Evolutionary conservation across 2,329 filamentous ascomycete species (phyloP).

Genomic region (Bipolaris gigantea): DNA sequence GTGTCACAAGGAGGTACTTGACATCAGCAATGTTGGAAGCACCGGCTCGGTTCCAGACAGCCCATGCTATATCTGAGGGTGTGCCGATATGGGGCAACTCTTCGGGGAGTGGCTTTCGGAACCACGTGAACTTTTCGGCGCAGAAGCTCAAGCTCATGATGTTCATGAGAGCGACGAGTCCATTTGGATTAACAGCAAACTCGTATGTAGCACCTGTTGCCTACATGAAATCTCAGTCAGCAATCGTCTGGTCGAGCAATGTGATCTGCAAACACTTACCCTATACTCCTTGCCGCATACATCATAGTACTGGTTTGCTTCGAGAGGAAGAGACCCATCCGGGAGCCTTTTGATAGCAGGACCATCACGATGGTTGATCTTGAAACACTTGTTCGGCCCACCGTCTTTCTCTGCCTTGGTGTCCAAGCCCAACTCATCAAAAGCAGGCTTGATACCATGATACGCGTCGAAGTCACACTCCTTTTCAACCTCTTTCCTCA

Average conservation of each 20-base stretch:
- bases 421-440: constrained; percentile 12
- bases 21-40: not conserved
- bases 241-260: not conserved
- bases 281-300: constrained; percentile 12
- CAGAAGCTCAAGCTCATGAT: constrained; percentile 7
- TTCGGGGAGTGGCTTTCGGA: not conserved
- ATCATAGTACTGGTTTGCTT: constrained; percentile 12
- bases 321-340: constrained; percentile 7
- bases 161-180: constrained; percentile 10
- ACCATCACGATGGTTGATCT: constrained; percentile 12
- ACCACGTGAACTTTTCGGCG: constrained; percentile 10
- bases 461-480: constrained; percentile 18
- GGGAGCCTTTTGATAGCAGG: constrained; percentile 11
- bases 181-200: constrained; percentile 8
- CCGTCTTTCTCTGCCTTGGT: constrained; percentile 9
- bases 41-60: constrained; percentile 13
- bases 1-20: constrained; percentile 16
- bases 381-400: constrained; percentile 15
- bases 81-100: constrained; percentile 14
- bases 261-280: not conserved
- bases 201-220: constrained; percentile 12
- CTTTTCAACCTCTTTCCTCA: constrained; percentile 4
- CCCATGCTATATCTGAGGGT: constrained; percentile 14
- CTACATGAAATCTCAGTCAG: not conserved
- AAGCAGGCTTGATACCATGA: constrained; percentile 10